Conservation (phyloP, 805 yeast species). For the Ogataea populi-albae region DNA sequence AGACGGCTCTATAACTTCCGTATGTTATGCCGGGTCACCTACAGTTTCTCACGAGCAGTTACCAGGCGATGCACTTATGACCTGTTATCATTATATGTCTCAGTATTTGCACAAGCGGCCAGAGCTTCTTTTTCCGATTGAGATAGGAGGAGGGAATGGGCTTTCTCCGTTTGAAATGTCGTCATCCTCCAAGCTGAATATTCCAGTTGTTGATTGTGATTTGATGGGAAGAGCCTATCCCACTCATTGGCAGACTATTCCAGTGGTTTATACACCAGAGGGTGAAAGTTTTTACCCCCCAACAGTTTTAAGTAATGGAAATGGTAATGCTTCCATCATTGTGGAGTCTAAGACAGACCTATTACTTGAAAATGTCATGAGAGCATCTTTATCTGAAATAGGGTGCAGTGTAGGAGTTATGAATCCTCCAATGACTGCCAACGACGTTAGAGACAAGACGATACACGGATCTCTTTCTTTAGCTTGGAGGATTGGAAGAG, state of each 20-base stretch:
- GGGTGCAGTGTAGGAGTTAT: slow-evolving; percentile 39
- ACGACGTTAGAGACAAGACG: slow-evolving; percentile 16
- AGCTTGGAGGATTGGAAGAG: slow-evolving; percentile 49
- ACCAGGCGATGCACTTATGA: slow-evolving; percentile 36
- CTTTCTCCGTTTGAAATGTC: slow-evolving; percentile 29
- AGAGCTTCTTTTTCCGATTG: slow-evolving; percentile 37
- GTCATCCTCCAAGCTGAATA: slow-evolving; percentile 19
- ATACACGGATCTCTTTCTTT: slow-evolving; percentile 34
- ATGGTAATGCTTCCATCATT: slow-evolving; percentile 38
- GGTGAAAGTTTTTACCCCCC: slow-evolving; percentile 20
- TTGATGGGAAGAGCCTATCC: slow-evolving; percentile 51
- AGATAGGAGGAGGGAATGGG: slow-evolving; percentile 47
- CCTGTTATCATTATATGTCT: slow-evolving; percentile 30
- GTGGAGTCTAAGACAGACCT: slow-evolving; percentile 33
- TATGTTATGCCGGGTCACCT: slow-evolving; percentile 45
- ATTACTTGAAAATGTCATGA: slow-evolving; percentile 36
- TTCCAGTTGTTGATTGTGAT: slow-evolving; percentile 39
- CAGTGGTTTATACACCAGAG: slow-evolving; percentile 30
- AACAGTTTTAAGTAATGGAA: slow-evolving; percentile 35
- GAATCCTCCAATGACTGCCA: slow-evolving; percentile 27
- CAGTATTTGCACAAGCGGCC: slow-evolving; percentile 28
- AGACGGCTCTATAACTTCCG: slow-evolving; percentile 32
- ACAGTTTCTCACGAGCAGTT: slow-evolving; percentile 45
- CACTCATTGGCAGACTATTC: slow-evolving; percentile 39
- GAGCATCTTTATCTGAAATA: slow-evolving; percentile 42